A percentile compares a stretch with the other conserved stretches of the same genome.
Evolutionary conservation across 768 basidiomycete species (phyloP).

Genomic region (Amanita brunnescens): DNA sequence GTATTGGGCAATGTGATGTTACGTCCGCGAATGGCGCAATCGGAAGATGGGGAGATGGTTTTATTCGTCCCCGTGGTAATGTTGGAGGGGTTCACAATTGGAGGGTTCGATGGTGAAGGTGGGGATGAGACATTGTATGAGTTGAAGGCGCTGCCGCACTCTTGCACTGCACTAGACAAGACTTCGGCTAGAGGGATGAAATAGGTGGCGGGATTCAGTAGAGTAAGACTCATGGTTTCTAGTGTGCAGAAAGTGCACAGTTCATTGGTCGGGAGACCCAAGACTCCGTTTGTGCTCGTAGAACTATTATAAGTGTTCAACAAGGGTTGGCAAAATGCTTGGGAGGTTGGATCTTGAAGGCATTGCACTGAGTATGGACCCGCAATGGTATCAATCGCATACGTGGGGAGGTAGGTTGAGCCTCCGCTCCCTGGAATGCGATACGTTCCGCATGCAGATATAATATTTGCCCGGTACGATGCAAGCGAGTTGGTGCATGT

Average conservation of each 20-base stretch:
- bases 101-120: background rate
- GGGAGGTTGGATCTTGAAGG: conserved; percentile 13
- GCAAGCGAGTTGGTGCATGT: conserved; percentile 12
- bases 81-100: conserved; percentile 8
- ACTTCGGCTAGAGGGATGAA: conserved; percentile 10
- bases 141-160: conserved; percentile 10
- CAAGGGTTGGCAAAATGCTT: conserved; percentile 12
- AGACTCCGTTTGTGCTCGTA: conserved; percentile 12
- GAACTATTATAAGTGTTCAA: conserved; percentile 10
- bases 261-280: conserved; percentile 13
- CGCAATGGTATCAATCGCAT: conserved; percentile 14
- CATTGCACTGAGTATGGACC: conserved; percentile 19
- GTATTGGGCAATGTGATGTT: conserved; percentile 13
- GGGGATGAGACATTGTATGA: background rate
- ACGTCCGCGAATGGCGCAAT: conserved; percentile 14
- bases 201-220: conserved; percentile 14
- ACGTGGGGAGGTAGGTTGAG: conserved; percentile 14
- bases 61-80: conserved; percentile 6
- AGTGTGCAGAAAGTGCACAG: conserved; percentile 18
- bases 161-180: conserved; percentile 11
- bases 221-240: conserved; percentile 15
- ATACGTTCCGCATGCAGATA: conserved; percentile 14
- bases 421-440: conserved; percentile 12
- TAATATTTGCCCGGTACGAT: conserved; percentile 15
- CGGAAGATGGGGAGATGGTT: conserved; percentile 6